Evolutionary conservation across 352 stramenopile genomes (phyloP), one percentile per base, ranked within the genome.

Genomic region (Pythium insidiosum): DNA sequence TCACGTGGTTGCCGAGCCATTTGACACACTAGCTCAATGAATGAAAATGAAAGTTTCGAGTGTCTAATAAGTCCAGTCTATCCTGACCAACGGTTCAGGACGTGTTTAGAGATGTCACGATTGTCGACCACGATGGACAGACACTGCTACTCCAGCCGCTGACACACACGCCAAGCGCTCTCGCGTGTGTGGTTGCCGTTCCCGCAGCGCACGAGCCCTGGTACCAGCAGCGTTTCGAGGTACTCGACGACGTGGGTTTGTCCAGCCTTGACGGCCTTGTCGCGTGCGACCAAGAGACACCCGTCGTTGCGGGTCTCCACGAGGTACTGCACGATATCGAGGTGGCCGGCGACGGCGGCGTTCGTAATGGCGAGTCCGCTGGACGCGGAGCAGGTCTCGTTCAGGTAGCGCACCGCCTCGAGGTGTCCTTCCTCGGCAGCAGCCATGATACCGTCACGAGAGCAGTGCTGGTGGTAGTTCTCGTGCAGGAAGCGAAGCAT

Each of bases 401-500:
- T 30, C 31, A 59, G 36, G 23, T 41, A 59, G n/a, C 48, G 23
- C 15, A 59, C 51, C n/a, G 53, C 31, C 7, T 53, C 30, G 4
- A 53, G 15, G 29, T 53, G 44, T 5, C 51, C 51, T 21, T 45
- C 26, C 18, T 44, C 51, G 1, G 51, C 51, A 6, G 51, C 51
- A n/a, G 34, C 25, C 9, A 41, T 42, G 36, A 62, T 51, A 4
- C 47, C 50, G 22, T 57, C 41, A 4, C 29, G 15, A 5, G 42
- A 44, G 43, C 53, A 62, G 12, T 49, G 22, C 33, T 49, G 15
- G 25, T 40, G 40, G 25, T 41, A 46, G 3, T 21, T 28, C 22
- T 47, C 46, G 30, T 50, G 39, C 28, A 61, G 47, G 16, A 52
- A 47, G 6, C 24, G 26, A 20, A 61, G 42, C 24, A 61, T 53